Conservation (phyloP, 1,284 basidiomycete genomes). For the Spongiforma sp. region DNA sequence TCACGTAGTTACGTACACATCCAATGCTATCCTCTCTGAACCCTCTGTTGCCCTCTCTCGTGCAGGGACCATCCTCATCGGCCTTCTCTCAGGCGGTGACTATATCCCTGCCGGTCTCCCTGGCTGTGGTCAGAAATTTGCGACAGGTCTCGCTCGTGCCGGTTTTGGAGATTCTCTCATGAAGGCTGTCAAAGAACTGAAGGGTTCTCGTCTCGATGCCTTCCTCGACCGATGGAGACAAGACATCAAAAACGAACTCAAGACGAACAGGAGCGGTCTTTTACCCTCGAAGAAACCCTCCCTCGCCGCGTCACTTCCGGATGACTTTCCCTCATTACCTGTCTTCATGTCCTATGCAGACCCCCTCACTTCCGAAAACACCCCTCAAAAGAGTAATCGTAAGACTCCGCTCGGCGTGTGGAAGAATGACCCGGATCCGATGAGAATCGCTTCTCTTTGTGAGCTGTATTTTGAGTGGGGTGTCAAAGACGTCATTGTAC, state of each 20-base stretch:
- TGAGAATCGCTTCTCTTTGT: constrained; percentile 75
- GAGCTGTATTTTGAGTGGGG: constrained; percentile 76
- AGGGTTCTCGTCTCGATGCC: constrained; percentile 49
- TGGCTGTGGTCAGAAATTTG: constrained; percentile 66
- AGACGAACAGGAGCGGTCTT: constrained; percentile 67
- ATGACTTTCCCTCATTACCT: constrained; percentile 68
- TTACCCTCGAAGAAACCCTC: constrained; percentile 62
- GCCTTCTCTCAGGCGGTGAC: constrained; percentile 89
- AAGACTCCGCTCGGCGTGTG: constrained; percentile 48
- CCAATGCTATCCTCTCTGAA: constrained; percentile 56
- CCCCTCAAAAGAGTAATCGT: constrained; percentile 41
- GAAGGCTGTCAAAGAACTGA: constrained; percentile 58
- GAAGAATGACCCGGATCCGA: constrained; percentile 72
- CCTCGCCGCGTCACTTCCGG: constrained; percentile 64
- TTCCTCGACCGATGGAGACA: constrained; percentile 72
- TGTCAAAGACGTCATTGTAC: constrained; percentile 75
- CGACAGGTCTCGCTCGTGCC: constrained; percentile 71
- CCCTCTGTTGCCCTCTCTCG: constrained; percentile 66
- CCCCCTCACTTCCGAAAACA: constrained; percentile 76
- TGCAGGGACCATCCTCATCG: constrained; percentile 85
- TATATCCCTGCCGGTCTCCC: constrained; percentile 76
- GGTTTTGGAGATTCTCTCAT: constrained; percentile 76
- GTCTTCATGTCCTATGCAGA: constrained; percentile 76
- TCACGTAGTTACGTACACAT: constrained; percentile 70
- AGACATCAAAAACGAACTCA: constrained; percentile 69